These are phyloP conservation scores for Solanum stenotomum DNA, from an alignment of 257 asterid genomes.

Conservation along the genomic window DNA sequence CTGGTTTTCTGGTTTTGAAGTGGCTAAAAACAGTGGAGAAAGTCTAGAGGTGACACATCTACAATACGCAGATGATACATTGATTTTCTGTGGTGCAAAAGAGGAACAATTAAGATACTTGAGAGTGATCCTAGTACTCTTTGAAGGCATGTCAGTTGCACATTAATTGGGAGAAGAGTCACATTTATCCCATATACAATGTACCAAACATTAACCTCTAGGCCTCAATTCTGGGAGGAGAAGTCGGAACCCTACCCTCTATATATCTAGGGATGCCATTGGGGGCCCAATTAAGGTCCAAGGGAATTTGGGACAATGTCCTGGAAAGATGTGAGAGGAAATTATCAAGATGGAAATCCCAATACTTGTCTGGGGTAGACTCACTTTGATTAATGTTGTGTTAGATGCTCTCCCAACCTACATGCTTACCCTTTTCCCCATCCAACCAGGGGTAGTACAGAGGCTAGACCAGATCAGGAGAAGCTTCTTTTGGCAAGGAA, in stretches of 20 bases:
- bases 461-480: background rate
- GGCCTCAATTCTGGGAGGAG: background rate
- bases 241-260: background rate
- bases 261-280: background rate
- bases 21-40: background rate
- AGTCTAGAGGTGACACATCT: background rate
- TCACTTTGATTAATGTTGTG: too few species aligned
- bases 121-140: background rate
- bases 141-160: background rate
- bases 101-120: background rate
- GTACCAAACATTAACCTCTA: background rate
- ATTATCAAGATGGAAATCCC: too few species aligned
- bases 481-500: background rate
- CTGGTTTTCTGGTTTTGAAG: background rate
- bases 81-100: background rate
- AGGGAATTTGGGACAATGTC: background rate
- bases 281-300: background rate
- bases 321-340: background rate
- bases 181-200: background rate
- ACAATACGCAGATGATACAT: background rate
- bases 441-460: too few species aligned
- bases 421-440: too few species aligned
- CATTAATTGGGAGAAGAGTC: background rate
- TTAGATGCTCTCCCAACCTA: too few species aligned
- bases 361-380: too few species aligned